Base-by-base conservation (phyloP, 2,329 filamentous ascomycete species). In the Diaporthe velutina region DNA sequence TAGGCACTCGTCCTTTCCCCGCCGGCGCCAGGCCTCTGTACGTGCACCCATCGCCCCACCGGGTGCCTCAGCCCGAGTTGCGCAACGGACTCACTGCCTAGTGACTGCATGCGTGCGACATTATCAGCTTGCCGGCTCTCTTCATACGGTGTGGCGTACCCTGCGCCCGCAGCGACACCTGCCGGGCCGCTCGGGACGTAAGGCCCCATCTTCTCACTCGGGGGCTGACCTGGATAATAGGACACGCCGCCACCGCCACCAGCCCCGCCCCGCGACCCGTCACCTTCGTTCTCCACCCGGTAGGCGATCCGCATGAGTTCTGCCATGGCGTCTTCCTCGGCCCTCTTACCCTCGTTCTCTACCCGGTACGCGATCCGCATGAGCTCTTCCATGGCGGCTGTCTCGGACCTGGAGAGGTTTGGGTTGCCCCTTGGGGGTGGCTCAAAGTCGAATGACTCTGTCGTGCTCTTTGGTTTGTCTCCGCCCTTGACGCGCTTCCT, bases 321-420 rank as follows among this genome's bases (percentile, higher is more conserved):
- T 52, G 64, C 64, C 64, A 68, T 68, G 64, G 64, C 64, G 30
- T 45, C 64, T 6, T 22, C 22, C 64, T 68, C 64, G 22, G 64
- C 33, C 30, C 48, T n/a, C n/a, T n/a, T n/a, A n/a, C n/a, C n/a
- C n/a, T n/a, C n/a, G n/a, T n/a, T n/a, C n/a, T n/a, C n/a, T 2
- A 68, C 64, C 64, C 64, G 64, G 33, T 68, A 68, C 15, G 64
- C 64, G 13, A 68, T 68, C 30, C 64, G 30, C 45, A 68, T 68
- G 0, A 68, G 64, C 22, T 68, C 64, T 52, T 45, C 64, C 64
- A 68, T 68, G 64, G 64, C 64, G 30, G 64, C 64, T 6, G 33
- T 30, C 64, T 68, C 64, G 22, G 64, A n/a, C 30, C 48, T 40
- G 8, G 64, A 68, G 13, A 68, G 64, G 33, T 54, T 68, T 28